Evolutionary conservation across 208 protist genomes (phyloP), one percentile per base, ranked within the genome.

Genomic region (Leishmania gerbilli): DNA sequence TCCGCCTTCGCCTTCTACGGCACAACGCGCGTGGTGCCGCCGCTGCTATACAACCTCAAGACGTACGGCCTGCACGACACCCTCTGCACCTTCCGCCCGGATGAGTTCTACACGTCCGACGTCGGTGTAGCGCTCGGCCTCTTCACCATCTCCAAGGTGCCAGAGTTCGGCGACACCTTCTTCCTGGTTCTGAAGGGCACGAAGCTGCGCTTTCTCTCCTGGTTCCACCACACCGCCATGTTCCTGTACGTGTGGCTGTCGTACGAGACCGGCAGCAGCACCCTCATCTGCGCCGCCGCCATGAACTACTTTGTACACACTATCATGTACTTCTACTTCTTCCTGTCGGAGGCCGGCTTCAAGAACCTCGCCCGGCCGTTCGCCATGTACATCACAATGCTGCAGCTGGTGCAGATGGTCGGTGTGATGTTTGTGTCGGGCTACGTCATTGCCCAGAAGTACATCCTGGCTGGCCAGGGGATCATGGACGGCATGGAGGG

Each of bases 311-410:
- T 85, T 40, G 96, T 99, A n/a, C 98, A 99, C 88, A 89, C 95
- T 13, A 89, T 99, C 87, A 99, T 99, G 97, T 99, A 99, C 88
- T 91, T 92, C 11, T 99, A 99, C 89, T 99, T 98, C 83, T 88
- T 89, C 58, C 67, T 97, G 34, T 89, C 88, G 13, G 93, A 90
- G 42, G 86, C 87, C 24, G 91, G 93, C 56, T 82, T 89, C 79
- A 86, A 88, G 83, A 85, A 87, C 62, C 77, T 95, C 49, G 83
- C 93, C 42, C 86, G 89, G 77, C 89, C 92, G 0, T 91, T 97
- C 71, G 93, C 92, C 21, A 93, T 90, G 75, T 87, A 96, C 80
- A 97, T 98, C 78, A 98, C 95, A 47, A 83, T 86, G 69, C 64
- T 96, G 49, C 95, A 98, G 85, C 84, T 98, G 3, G 76, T 93